These are phyloP conservation scores for Paraglomus brasilianum DNA, from an alignment of 192 early-diverging fungal genomes.

Conservation along the genomic window DNA sequence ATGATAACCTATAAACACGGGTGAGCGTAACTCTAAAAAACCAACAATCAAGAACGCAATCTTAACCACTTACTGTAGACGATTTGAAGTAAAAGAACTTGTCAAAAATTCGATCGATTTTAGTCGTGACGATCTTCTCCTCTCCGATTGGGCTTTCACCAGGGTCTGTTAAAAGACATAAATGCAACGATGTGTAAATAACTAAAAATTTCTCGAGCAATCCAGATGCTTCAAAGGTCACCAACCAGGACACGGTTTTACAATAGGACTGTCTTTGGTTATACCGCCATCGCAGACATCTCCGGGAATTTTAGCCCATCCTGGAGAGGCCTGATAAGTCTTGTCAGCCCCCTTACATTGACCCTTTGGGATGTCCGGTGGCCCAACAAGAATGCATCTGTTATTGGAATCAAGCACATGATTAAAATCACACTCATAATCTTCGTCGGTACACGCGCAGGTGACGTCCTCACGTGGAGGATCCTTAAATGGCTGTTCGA, in stretches of 20 bases:
- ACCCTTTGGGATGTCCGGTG: constrained; percentile 55
- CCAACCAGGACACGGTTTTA: constrained; percentile 38
- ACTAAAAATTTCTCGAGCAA: constrained; percentile 1
- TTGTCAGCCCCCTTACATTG: constrained; percentile 61
- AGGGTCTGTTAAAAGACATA: no score
- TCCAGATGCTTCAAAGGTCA: constrained; percentile 25
- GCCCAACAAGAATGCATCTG: constrained; percentile 60
- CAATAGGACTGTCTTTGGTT: constrained; percentile 46
- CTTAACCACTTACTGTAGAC: constrained; percentile 36
- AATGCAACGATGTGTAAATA: no score
- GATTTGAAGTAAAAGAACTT: constrained; percentile 68
- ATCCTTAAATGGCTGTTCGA: constrained; percentile 62
- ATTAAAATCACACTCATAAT: constrained; percentile 95
- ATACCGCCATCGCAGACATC: constrained; percentile 63
- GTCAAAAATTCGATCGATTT: constrained; percentile 47
- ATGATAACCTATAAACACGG: constrained; percentile 58
- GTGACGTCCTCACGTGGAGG: constrained; percentile 51
- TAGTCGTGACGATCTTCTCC: neutral
- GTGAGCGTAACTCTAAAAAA: no score
- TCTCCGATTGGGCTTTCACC: neutral
- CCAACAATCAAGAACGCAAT: no score
- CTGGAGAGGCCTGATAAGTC: constrained; percentile 71
- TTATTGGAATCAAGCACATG: constrained; percentile 56
- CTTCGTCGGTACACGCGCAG: constrained; percentile 77
- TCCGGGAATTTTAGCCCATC: constrained; percentile 84